phyloP scores from a whole-genome alignment of 306 rosid genomes.

The Ochetophila trinervis region DNA sequence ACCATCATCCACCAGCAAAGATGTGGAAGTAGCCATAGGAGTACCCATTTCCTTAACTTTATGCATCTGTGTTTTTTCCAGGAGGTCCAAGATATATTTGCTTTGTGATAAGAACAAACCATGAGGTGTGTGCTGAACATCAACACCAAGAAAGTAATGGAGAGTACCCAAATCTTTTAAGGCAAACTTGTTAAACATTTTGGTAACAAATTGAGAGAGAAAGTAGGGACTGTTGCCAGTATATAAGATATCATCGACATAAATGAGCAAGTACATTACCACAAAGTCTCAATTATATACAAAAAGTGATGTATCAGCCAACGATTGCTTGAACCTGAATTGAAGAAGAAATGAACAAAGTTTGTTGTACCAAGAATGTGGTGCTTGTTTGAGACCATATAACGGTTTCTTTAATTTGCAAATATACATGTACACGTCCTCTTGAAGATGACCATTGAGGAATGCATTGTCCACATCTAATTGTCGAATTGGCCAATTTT shows the following conservation, averaged over 20 bases:
- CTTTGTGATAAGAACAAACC: neutral
- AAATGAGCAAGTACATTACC: too few species aligned
- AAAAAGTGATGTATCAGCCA: neutral
- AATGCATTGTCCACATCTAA: neutral
- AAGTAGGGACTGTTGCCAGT: neutral
- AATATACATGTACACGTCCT: constrained; percentile 1
- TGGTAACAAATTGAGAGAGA: neutral
- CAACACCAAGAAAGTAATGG: neutral
- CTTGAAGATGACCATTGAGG: neutral
- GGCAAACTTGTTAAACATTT: neutral
- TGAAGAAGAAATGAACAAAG: neutral
- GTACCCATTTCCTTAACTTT: neutral
- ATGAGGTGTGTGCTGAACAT: too few species aligned
- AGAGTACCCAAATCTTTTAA: neutral
- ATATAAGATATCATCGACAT: neutral
- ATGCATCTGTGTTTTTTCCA: neutral
- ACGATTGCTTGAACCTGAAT: neutral
- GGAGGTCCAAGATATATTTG: neutral
- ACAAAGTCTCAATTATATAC: neutral
- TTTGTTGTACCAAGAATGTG: neutral
- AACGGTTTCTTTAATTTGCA: neutral
- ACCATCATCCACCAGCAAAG: neutral
- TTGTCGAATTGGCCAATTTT: neutral
- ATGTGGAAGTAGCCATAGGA: neutral
- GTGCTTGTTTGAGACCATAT: neutral